Conservation (phyloP, 768 basidiomycete species). For the Collybiopsis confluens region DNA sequence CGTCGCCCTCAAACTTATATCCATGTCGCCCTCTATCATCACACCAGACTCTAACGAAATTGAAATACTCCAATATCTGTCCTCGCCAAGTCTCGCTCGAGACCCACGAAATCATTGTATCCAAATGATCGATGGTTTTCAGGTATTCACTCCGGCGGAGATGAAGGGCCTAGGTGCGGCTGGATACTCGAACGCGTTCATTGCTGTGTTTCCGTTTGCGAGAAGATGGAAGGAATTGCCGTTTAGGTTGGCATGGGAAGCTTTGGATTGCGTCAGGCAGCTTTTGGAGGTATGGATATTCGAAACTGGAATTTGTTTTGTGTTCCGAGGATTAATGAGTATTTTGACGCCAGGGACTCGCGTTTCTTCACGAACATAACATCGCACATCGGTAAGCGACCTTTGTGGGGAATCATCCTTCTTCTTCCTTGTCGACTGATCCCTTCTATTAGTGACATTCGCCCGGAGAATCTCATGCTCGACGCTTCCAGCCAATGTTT, state of each 20-base stretch:
- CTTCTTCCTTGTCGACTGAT: too few relatives aligned
- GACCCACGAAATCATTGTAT: slow-evolving; percentile 6
- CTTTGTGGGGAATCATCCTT: too few relatives aligned
- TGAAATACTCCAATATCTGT: neutral
- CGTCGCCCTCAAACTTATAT: slow-evolving; percentile 6
- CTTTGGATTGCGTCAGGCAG: neutral
- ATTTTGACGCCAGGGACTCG: neutral
- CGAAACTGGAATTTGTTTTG: neutral
- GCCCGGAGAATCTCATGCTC: slow-evolving; percentile 2
- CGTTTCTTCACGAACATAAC: slow-evolving; percentile 7
- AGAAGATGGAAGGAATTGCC: slow-evolving; percentile 5
- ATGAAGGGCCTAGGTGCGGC: neutral
- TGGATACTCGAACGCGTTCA: slow-evolving; percentile 1
- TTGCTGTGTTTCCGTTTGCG: slow-evolving; percentile 5
- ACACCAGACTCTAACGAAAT: slow-evolving; percentile 1
- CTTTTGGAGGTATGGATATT: neutral
- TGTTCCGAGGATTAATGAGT: neutral
- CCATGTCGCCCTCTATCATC: neutral
- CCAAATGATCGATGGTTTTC: slow-evolving; percentile 6
- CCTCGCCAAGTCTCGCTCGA: neutral
- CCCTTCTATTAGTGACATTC: slow-evolving; percentile 1
- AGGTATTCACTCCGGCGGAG: neutral
- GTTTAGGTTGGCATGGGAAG: slow-evolving; percentile 1
- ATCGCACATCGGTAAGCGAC: slow-evolving; percentile 8
- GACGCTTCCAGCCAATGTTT: slow-evolving; percentile 1